A percentile compares a stretch with the other conserved stretches of the same genome.
Conservation (phyloP, 352 stramenopile species). For the Phytophthora macrochlamydospora region DNA sequence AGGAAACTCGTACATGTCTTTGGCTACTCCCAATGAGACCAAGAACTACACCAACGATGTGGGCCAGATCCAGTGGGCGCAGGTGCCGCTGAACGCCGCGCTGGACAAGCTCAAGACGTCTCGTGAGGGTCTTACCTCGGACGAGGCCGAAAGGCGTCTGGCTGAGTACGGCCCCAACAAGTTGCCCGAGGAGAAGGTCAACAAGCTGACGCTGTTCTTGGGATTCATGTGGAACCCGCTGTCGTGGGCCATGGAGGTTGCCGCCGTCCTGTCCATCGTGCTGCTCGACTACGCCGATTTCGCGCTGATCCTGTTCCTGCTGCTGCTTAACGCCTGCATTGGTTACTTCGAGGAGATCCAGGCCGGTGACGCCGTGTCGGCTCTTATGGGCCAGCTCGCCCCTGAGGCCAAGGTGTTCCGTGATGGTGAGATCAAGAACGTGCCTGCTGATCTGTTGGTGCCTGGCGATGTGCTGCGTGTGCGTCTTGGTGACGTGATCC, state of each 20-base stretch:
- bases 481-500: constrained; percentile 91
- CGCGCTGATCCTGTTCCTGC: constrained; percentile 67
- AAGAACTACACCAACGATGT: constrained; percentile 85
- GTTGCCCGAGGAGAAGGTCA: constrained; percentile 77
- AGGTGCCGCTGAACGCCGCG: constrained; percentile 76
- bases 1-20: constrained; percentile 74
- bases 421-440: constrained; percentile 78
- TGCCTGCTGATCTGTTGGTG: constrained; percentile 68
- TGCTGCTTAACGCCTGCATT: constrained; percentile 78
- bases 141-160: constrained; percentile 76
- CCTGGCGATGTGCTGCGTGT: constrained; percentile 77
- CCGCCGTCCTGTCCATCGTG: constrained; percentile 74
- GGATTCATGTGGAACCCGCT: constrained; percentile 87
- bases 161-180: constrained; percentile 84
- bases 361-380: constrained; percentile 86
- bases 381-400: constrained; percentile 89
- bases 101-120: constrained; percentile 84
- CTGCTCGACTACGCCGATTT: constrained; percentile 84
- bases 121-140: constrained; percentile 70
- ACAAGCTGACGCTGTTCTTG: constrained; percentile 82
- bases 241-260: constrained; percentile 84
- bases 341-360: constrained; percentile 87
- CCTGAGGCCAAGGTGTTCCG: constrained; percentile 86
- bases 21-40: constrained; percentile 77
- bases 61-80: constrained; percentile 76